Evolutionary conservation across 257 asterid genomes (phyloP).

Genomic region (Plantago ovata): DNA sequence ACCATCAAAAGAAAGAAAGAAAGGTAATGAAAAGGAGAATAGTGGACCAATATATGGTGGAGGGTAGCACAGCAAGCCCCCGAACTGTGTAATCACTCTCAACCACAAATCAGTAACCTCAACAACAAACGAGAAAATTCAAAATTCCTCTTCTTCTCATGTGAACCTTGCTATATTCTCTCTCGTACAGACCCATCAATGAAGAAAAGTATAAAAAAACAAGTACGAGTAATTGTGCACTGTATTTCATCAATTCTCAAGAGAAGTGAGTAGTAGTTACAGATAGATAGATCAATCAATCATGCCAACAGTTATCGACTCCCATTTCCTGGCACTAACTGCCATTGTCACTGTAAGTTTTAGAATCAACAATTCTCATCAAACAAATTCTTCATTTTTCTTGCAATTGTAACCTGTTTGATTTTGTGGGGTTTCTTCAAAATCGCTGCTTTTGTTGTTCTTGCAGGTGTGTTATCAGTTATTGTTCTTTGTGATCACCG

Average conservation of each 20-base stretch:
- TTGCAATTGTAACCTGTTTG: not conserved
- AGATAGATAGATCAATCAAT: conserved; percentile 6
- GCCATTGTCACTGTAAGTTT: conserved; percentile 79
- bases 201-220: not conserved
- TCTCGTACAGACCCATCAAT: not conserved
- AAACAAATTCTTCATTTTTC: not conserved
- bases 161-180: not conserved
- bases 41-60: no score
- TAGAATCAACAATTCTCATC: not conserved
- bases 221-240: no score
- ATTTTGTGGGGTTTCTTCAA: conserved; percentile 9
- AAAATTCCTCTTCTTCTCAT: not conserved
- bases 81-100: not conserved
- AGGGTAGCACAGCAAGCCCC: conserved; percentile 5
- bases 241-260: no score
- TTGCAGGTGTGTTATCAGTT: conserved; percentile 88
- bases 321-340: conserved; percentile 85
- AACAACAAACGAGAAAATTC: not conserved
- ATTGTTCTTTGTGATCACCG: conserved; percentile 75
- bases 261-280: no score
- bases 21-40: not conserved
- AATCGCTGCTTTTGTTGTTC: conserved; percentile 22
- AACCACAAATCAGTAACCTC: conserved; percentile 13
- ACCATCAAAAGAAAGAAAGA: not conserved
- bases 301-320: conserved; percentile 80